Percentiles rank a stretch among this genome's conserved stretches.
These are phyloP conservation scores for Jackrogersella multiformis DNA, from an alignment of 495 filamentous ascomycete species.

Conservation along the genomic window DNA sequence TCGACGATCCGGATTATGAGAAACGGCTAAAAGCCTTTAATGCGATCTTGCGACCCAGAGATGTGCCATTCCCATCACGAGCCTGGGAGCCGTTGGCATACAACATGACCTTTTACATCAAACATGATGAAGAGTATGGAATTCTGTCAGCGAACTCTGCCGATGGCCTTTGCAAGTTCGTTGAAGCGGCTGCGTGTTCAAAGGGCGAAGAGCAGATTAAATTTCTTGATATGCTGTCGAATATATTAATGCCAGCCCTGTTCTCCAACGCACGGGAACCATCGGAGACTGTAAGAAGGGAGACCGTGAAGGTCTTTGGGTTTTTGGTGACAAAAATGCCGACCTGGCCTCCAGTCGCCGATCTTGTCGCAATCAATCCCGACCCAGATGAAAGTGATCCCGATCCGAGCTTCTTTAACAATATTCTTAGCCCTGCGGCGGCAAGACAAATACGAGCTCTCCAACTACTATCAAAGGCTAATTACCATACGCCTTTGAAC, in stretches of 20 bases:
- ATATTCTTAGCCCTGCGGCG: slow-evolving; percentile 89
- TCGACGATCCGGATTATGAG: slow-evolving; percentile 89
- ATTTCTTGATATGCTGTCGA: slow-evolving; percentile 61
- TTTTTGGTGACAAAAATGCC: slow-evolving; percentile 77
- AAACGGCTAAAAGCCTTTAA: slow-evolving; percentile 80
- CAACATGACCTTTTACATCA: slow-evolving; percentile 90
- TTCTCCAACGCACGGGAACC: slow-evolving; percentile 75
- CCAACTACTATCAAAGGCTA: slow-evolving; percentile 74
- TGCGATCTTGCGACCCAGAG: slow-evolving; percentile 67
- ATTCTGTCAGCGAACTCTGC: slow-evolving; percentile 83
- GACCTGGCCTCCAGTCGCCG: slow-evolving; percentile 71
- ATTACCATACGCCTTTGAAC: slow-evolving; percentile 66
- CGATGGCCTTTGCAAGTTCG: slow-evolving; percentile 80
- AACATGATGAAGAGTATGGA: slow-evolving; percentile 85
- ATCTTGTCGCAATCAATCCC: slow-evolving; percentile 77
- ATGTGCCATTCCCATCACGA: slow-evolving; percentile 65
- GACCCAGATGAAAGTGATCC: slow-evolving; percentile 72
- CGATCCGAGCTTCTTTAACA: slow-evolving; percentile 92
- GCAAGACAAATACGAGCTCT: slow-evolving; percentile 87
- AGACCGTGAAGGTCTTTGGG: slow-evolving; percentile 80
- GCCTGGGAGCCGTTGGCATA: slow-evolving; percentile 92
- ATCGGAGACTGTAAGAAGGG: slow-evolving; percentile 84
- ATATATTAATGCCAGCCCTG: slow-evolving; percentile 76
- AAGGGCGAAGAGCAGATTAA: slow-evolving; percentile 46
- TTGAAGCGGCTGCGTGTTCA: slow-evolving; percentile 64